Base-by-base conservation (phyloP, 108 stramenopile species). In the Schizochytrium sp. region DNA sequence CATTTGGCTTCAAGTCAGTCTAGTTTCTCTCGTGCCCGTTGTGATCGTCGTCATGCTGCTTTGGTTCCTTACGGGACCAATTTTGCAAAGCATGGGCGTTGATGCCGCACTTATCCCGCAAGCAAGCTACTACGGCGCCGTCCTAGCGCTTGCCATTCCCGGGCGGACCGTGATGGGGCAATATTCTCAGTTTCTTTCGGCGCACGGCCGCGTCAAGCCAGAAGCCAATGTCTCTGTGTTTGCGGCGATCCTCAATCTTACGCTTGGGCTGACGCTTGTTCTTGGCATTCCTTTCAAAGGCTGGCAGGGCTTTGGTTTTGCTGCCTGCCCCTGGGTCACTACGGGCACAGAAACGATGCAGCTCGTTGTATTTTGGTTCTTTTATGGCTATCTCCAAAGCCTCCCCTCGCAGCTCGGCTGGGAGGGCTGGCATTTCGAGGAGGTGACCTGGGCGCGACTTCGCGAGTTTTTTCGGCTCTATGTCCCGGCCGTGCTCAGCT, bases 311-410 rank as follows among this genome's bases (percentile, higher is more conserved):
- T 95, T 83, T 55, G 95, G 95, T 16, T 96, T 96, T 89, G 44
- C n/a, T 23, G 94, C 95, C 16, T 96, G 95, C 88, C 96, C 96
- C 19, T 88, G 92, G 87, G 95, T 96, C 14, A 96, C 96, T 19
- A 88, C 95, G 8, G 28, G 43, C 25, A 92, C 94, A 44, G 94
- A 94, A 44, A 95, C 94, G 88, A 72, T 93, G 41, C 94, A 95
- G 83, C 72, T 94, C 57, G 58, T 88, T 5, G 21, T 95, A 41
- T 12, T 96, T 41, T 90, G 60, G 25, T 21, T 90, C 53, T 53
- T 94, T 1, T 95, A 92, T 60, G 91, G 94, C 63, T 55, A 91
- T n/a, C 58, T 72, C 43, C 90, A 94, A 58, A 55, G 72, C 57
- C 89, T 94, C 51, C 95, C 95, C 87, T 87, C 44, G 83, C 28